These are phyloP conservation scores for Pholiota molesta DNA, from an alignment of 768 basidiomycete species.

Conservation along the genomic window DNA sequence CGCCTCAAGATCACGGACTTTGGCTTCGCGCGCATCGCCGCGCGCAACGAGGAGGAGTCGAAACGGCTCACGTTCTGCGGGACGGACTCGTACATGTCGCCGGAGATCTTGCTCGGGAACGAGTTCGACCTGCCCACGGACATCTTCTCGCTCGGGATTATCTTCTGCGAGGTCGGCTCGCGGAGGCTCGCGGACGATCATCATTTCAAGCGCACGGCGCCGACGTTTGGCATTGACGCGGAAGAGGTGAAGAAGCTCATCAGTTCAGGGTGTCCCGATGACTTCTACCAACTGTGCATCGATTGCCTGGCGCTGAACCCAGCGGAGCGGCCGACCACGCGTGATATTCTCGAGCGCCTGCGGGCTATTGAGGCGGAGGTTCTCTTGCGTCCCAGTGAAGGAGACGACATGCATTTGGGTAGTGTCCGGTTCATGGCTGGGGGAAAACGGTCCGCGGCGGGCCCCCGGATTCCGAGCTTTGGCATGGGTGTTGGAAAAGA, in stretches of 20 bases:
- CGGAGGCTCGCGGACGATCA: constrained; percentile 84
- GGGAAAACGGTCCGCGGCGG: constrained; percentile 56
- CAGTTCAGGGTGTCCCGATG: constrained; percentile 75
- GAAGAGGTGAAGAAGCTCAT: constrained; percentile 72
- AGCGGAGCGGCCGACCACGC: constrained; percentile 69
- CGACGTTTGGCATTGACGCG: constrained; percentile 75
- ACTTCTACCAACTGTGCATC: constrained; percentile 75
- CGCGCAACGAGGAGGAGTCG: constrained; percentile 87
- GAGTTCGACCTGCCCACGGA: constrained; percentile 96
- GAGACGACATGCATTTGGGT: constrained; percentile 77
- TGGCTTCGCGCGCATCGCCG: constrained; percentile 94
- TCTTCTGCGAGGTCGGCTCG: constrained; percentile 89
- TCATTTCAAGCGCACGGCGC: constrained; percentile 76
- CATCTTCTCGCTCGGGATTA: constrained; percentile 91
- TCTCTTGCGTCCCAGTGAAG: constrained; percentile 62
- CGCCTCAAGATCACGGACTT: constrained; percentile 99
- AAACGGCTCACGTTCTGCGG: constrained; percentile 86
- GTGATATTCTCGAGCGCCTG: constrained; percentile 78
- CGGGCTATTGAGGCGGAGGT: constrained; percentile 85
- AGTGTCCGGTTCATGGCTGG: constrained; percentile 83
- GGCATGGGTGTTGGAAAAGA: constrained; percentile 70
- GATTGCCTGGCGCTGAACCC: constrained; percentile 77
- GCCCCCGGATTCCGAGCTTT: constrained; percentile 87
- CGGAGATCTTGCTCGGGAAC: constrained; percentile 89
- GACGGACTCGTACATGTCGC: constrained; percentile 96